Conservation (phyloP, 345 rosid genomes). For the Gossypium stocksii region DNA sequence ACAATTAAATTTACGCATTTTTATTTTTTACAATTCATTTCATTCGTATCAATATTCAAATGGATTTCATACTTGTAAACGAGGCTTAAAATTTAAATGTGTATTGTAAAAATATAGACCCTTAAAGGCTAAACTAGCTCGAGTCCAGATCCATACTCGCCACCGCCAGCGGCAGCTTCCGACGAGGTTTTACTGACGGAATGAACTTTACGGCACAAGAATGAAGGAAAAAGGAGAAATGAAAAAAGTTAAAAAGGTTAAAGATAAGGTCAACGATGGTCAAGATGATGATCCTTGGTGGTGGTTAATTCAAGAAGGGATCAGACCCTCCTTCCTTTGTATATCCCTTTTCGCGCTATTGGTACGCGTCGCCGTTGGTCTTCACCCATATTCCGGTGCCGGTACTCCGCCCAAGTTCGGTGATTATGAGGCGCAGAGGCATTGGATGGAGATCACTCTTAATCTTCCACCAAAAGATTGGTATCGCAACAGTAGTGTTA, state of each 20-base stretch:
- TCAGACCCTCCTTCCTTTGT: slow-evolving; percentile 39
- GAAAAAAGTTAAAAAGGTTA: slow-evolving; percentile 14
- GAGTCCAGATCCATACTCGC: background rate
- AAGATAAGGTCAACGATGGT: slow-evolving; percentile 8
- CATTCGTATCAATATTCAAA: too few relatives aligned
- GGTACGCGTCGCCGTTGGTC: slow-evolving; percentile 62
- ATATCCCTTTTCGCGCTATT: slow-evolving; percentile 60
- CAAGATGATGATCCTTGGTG: slow-evolving; percentile 24
- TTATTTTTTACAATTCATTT: too few relatives aligned
- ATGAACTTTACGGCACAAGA: background rate
- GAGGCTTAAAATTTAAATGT: too few relatives aligned
- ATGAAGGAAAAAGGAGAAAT: background rate
- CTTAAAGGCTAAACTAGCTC: background rate
- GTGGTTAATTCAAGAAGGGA: slow-evolving; percentile 45
- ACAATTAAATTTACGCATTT: too few relatives aligned
- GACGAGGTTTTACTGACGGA: background rate
- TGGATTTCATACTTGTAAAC: too few relatives aligned
- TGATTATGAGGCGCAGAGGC: slow-evolving; percentile 93
- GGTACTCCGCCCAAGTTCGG: slow-evolving; percentile 76
- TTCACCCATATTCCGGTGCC: slow-evolving; percentile 83
- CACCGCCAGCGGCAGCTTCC: background rate
- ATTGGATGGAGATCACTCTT: slow-evolving; percentile 97
- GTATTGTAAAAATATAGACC: background rate
- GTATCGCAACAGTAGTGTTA: slow-evolving; percentile 62
- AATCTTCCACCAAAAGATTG: slow-evolving; percentile 64